Conservation (phyloP, 495 filamentous ascomycete species). For the Glutinoglossum americanum region DNA sequence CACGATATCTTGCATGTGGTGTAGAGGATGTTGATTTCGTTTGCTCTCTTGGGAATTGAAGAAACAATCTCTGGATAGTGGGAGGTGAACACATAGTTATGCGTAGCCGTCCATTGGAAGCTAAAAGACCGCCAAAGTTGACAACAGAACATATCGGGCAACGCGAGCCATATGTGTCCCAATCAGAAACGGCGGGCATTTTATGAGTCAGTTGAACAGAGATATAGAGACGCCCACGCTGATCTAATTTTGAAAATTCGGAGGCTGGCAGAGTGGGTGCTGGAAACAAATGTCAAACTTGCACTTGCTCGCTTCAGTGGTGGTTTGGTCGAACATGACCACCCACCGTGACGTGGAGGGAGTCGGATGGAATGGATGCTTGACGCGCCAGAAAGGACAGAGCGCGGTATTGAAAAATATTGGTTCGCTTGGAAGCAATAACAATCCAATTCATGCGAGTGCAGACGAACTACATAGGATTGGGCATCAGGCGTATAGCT, state of each 20-base stretch:
- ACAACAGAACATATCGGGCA: neutral
- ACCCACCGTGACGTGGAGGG: neutral
- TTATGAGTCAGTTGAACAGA: neutral
- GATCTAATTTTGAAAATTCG: neutral
- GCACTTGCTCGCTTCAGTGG: conserved; percentile 1
- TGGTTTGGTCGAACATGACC: neutral
- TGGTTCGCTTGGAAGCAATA: neutral
- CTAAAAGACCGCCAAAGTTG: neutral
- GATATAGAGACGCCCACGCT: neutral
- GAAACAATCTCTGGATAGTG: neutral
- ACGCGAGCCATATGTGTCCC: neutral
- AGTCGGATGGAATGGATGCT: neutral
- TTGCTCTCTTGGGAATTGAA: neutral
- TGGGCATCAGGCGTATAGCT: neutral
- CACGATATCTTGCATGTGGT: conserved; percentile 1
- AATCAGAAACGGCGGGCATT: neutral
- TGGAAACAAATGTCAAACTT: conserved; percentile 1
- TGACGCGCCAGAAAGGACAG: neutral
- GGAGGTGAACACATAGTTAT: conserved; percentile 2
- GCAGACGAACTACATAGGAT: neutral
- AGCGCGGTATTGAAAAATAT: neutral
- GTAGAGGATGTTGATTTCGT: conserved; percentile 1
- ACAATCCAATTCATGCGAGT: neutral
- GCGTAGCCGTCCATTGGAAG: neutral
- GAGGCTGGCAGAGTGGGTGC: neutral